phyloP scores from a whole-genome alignment of 1,284 basidiomycete species.

The Rhodotorula sp. region DNA sequence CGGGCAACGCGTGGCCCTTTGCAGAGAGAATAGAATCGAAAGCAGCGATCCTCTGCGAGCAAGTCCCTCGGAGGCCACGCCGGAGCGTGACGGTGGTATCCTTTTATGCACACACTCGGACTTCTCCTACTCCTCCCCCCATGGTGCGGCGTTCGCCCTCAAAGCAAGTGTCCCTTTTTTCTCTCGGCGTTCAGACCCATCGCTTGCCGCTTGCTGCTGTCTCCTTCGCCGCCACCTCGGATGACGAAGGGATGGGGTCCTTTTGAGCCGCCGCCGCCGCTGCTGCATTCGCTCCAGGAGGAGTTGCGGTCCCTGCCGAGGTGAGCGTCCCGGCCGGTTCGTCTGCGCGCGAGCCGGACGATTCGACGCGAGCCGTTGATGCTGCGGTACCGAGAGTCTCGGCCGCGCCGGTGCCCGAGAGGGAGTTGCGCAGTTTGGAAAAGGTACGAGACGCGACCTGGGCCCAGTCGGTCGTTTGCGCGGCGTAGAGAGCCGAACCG shows the following conservation, averaged over 20 bases:
- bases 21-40: no score
- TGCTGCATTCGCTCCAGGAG: neutral
- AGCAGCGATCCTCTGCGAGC: no score
- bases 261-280: neutral
- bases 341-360: neutral
- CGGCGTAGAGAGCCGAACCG: constrained; percentile 8
- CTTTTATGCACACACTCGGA: no score
- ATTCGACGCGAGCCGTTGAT: neutral
- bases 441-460: neutral
- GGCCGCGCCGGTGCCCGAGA: neutral
- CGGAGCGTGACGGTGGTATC: no score
- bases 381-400: neutral
- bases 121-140: no score
- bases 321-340: constrained; percentile 1
- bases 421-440: constrained; percentile 2
- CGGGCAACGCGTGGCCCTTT: no score
- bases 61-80: no score
- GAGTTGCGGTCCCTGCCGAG: neutral
- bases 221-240: neutral
- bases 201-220: neutral
- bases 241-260: neutral
- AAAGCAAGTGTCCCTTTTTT: no score
- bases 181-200: neutral
- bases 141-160: no score
- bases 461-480: constrained; percentile 16